Base-by-base conservation (phyloP, 306 rosid genomes). In the Vicia villosa region DNA sequence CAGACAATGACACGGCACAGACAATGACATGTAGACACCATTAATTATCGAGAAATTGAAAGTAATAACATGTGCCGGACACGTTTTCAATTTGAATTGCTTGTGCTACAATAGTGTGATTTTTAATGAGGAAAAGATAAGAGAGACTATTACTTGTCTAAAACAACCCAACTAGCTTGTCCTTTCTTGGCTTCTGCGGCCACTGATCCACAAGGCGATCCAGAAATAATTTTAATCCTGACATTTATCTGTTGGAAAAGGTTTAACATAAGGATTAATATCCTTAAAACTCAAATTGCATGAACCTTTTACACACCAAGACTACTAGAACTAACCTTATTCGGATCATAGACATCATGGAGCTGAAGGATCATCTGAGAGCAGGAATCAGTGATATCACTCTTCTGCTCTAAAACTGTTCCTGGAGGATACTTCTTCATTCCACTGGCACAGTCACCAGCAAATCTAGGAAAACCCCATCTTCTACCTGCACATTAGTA, bases 351-450 rank as follows among this genome's bases (percentile, higher is more conserved):
- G 76, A 94, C 99, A 55, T 87, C 92, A 79, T 91, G 95, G 59
- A 94, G 99, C 84, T 87, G 99, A 80, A 94, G 95, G 51, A 94
- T 94, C 99, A 94, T 91, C 76, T 94, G 99, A 38, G 99, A 94
- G 84, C 97, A 94, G 46, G 95, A 79, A 83, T 94, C 97, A 4
- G 88, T 83, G 41, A 91, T 94, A 47, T 91, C 99, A 65, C 78
- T 76, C 74, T 88, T 94, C 77, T 72, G 91, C 85, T 91, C 99
- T 16, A 86, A 84, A 62, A 70, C 70, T 43, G 95, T 78, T 71
- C 91, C 97, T 7, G 91, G 64, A 63, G 82, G 80, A 64, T 84
- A 80, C 83, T 87, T 94, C 76, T 78, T 82, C 64, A 85, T 82
- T 50, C 86, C 91, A 67, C 67, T 86, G 46, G 99, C 99, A 77